Evolutionary conservation across 805 yeast species (phyloP), one percentile per base, ranked within the genome.

Genomic region (Kuraishia floccosa): DNA sequence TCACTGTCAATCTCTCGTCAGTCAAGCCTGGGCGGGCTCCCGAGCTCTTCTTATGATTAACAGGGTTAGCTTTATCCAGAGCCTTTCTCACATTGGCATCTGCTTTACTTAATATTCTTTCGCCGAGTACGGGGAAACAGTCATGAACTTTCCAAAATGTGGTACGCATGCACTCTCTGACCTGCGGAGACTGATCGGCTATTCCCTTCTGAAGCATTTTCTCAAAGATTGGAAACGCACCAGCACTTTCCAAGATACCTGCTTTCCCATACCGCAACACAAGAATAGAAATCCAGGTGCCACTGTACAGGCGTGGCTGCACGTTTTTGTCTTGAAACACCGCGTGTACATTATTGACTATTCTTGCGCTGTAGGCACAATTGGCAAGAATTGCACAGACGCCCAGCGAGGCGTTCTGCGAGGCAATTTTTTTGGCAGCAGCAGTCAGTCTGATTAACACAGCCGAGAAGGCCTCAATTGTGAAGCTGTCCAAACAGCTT

Each of bases 101-200:
- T 17, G 71, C 40, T 23, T 47, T 56, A 12, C 33, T 35, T 32
- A 57, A 37, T 5, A 56, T 49, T 11, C 38, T 39, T 11, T 65
- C 69, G 0, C 76, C 80, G 10, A 59, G 54, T 0, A 52, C 44
- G 0, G 83, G 80, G 54, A 72, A 79, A 5, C 64, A 44, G 14
- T 58, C 60, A 40, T 64, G 65, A 33, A 72, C 66, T 10, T 68
- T 58, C 96, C 96, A 87, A 44, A 67, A 89, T 0, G 85, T 63
- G 3, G 62, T 58, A 47, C 94, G 68, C 59, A 78, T 81, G 0
- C 72, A 58, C 42, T 76, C 93, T 39, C 96, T 65, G 0, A 83
- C 96, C 0, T 69, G 58, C 0, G 87, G 84, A 35, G 80, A 79
- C 0, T 95, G 83, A 49, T 87, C 97, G 1, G 71, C 48, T 1